Evolutionary conservation across 1,284 basidiomycete genomes (phyloP).

Genomic region (Abortiporus biennis): DNA sequence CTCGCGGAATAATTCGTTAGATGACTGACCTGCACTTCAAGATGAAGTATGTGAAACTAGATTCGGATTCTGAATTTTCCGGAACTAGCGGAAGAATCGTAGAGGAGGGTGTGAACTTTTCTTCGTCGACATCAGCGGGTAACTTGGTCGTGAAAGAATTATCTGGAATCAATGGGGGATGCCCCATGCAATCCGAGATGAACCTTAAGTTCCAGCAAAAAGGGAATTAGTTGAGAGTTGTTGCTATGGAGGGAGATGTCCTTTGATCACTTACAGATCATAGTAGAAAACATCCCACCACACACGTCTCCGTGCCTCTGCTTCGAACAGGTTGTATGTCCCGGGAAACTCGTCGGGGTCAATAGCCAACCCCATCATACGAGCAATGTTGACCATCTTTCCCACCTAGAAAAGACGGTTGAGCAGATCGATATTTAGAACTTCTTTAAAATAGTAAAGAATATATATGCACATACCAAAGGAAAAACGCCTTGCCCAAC

Average conservation of each 20-base stretch:
- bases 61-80: constrained; percentile 22
- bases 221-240: constrained; percentile 1
- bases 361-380: constrained; percentile 51
- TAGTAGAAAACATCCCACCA: constrained; percentile 76
- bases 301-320: constrained; percentile 52
- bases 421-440: constrained; percentile 2
- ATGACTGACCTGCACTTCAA: constrained; percentile 40
- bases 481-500: constrained; percentile 37
- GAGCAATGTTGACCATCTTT: constrained; percentile 61
- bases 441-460: neutral
- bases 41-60: constrained; percentile 35
- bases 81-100: constrained; percentile 33
- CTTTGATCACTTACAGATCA: constrained; percentile 49
- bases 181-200: constrained; percentile 58
- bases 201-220: constrained; percentile 36
- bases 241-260: constrained; percentile 4
- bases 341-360: constrained; percentile 53
- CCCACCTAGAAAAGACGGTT: constrained; percentile 38
- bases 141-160: constrained; percentile 40
- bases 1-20: neutral
- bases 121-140: constrained; percentile 45
- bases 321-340: constrained; percentile 40
- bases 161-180: constrained; percentile 49
- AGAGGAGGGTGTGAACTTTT: constrained; percentile 40
- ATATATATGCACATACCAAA: constrained; percentile 26